phyloP scores from a whole-genome alignment of 176 grass and related monocot genomes.

The Eleusine coracana region DNA sequence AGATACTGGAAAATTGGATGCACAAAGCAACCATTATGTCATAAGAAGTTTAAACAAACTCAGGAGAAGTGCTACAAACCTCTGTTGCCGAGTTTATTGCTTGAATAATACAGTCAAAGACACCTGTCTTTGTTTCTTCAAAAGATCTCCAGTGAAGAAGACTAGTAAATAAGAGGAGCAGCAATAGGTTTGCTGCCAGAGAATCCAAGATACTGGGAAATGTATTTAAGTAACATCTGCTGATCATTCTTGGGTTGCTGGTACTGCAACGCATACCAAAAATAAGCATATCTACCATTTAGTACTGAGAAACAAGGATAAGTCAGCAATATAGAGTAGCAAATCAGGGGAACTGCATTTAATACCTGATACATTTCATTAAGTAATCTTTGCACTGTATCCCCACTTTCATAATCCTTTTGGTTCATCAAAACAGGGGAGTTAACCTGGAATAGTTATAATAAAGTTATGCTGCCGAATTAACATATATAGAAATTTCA shows the following conservation, averaged over 20 bases:
- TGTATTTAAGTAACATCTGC: slow-evolving; percentile 62
- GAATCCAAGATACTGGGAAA: slow-evolving; percentile 71
- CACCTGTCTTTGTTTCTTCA: slow-evolving; percentile 65
- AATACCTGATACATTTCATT: slow-evolving; percentile 76
- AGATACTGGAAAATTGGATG: slow-evolving; percentile 37
- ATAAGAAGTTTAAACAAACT: slow-evolving; percentile 27
- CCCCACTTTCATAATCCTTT: slow-evolving; percentile 67
- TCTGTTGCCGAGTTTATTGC: slow-evolving; percentile 61
- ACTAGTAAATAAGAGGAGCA: slow-evolving; percentile 68
- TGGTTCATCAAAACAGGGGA: slow-evolving; percentile 41
- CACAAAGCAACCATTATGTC: slow-evolving; percentile 30
- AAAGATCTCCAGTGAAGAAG: slow-evolving; percentile 73
- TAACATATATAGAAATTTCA: slow-evolving; percentile 27
- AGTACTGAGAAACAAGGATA: slow-evolving; percentile 11
- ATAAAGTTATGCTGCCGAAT: slow-evolving; percentile 1
- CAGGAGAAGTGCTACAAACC: slow-evolving; percentile 45
- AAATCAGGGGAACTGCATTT: not conserved
- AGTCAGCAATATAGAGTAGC: slow-evolving; percentile 21
- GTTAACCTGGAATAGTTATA: slow-evolving; percentile 40
- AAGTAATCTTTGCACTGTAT: slow-evolving; percentile 64
- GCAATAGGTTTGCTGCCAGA: slow-evolving; percentile 48
- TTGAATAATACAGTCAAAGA: slow-evolving; percentile 73
- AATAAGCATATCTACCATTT: slow-evolving; percentile 18
- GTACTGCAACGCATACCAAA: slow-evolving; percentile 35
- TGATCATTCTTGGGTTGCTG: slow-evolving; percentile 56